Evolutionary conservation across 768 basidiomycete genomes (phyloP), one percentile per base, ranked within the genome.

Genomic region (Boletus reticuloceps): DNA sequence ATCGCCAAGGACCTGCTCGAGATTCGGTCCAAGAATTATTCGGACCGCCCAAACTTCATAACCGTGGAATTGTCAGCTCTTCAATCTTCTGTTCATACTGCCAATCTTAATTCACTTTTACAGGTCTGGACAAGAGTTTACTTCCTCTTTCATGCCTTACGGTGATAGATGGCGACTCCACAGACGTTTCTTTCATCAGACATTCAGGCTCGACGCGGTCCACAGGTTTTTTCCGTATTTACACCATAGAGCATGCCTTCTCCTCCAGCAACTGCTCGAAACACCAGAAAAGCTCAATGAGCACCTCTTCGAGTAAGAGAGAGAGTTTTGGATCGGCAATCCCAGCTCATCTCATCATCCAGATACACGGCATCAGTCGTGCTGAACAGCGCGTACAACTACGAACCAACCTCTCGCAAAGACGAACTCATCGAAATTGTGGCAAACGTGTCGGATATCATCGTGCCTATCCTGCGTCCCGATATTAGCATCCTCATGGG

Each of bases 41-140:
- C 81, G 6, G 78, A 78, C 59, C 75, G 82, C 13, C 82, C 82
- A 3, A 51, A 39, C 32, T 22, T 67, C 40, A 44, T 66, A n/a
- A 60, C 54, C 27, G 54, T 37, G 9, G 51, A 59, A 11, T 5
- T 59, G 60, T 69, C 8, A 34, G 51, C 8, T 6, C 12, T 14
- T 32, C 34, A 27, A 27, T 27, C 42, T 12, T 25, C 32, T 1
- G 6, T 4, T n/a, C 14, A 5, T 29, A 7, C 2, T n/a, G 3
- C 4, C 9, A 14, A 16, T 9, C 5, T 20, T 0, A 29, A 8
- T 27, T 8, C 27, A 27, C 27, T 27, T 13, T 40, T 3, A 11
- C 25, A 64, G 58, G 20, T 55, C 59, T 31, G 63, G 63, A 13
- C 34, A 51, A 9, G 51, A 50, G 11, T 58, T 54, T 27, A 58